Percentiles rank a stretch among this genome's conserved stretches.
These are phyloP conservation scores for Botryosphaeria dothidea DNA, from an alignment of 2,329 filamentous ascomycete genomes.

Conservation along the genomic window DNA sequence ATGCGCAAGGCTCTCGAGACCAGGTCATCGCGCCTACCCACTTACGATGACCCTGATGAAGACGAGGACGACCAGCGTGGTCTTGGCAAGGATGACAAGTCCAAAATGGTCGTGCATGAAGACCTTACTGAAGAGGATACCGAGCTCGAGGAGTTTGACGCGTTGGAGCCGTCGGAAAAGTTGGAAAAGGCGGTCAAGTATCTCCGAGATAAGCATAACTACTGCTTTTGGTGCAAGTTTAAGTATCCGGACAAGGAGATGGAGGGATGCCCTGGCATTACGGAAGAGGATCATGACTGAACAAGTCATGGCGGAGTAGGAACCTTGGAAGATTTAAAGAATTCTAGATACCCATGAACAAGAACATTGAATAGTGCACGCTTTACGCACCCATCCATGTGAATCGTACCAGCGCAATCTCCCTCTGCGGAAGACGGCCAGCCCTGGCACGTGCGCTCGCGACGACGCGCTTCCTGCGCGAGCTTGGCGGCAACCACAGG, in stretches of 20 bases:
- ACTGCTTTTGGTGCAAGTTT: slow-evolving; percentile 97
- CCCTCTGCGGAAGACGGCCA: too few relatives aligned
- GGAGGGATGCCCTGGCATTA: slow-evolving; percentile 86
- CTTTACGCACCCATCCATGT: too few relatives aligned
- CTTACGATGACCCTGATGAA: slow-evolving; percentile 67
- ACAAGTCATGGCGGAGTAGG: too few relatives aligned
- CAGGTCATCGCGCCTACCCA: slow-evolving; percentile 62
- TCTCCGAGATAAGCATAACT: slow-evolving; percentile 70
- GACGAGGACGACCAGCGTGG: slow-evolving; percentile 73
- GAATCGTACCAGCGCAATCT: too few relatives aligned
- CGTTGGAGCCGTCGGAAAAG: slow-evolving; percentile 65
- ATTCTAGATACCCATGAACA: too few relatives aligned
- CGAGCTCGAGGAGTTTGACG: slow-evolving; percentile 79
- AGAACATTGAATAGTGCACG: too few relatives aligned
- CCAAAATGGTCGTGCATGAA: slow-evolving; percentile 61
- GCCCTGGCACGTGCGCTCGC: slow-evolving; percentile 17
- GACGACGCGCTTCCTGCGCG: slow-evolving; percentile 4
- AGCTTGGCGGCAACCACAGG: neutral
- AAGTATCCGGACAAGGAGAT: slow-evolving; percentile 71
- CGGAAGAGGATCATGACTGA: slow-evolving; percentile 79
- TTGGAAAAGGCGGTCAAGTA: slow-evolving; percentile 67
- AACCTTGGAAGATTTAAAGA: neutral
- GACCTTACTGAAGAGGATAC: slow-evolving; percentile 76
- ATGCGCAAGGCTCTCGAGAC: slow-evolving; percentile 68
- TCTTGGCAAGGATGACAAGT: slow-evolving; percentile 58